Percentiles rank a stretch among this genome's conserved stretches.
Evolutionary conservation across 2,329 filamentous ascomycete species (phyloP).

Genomic region (Pseudovirgaria hyperparasitica): DNA sequence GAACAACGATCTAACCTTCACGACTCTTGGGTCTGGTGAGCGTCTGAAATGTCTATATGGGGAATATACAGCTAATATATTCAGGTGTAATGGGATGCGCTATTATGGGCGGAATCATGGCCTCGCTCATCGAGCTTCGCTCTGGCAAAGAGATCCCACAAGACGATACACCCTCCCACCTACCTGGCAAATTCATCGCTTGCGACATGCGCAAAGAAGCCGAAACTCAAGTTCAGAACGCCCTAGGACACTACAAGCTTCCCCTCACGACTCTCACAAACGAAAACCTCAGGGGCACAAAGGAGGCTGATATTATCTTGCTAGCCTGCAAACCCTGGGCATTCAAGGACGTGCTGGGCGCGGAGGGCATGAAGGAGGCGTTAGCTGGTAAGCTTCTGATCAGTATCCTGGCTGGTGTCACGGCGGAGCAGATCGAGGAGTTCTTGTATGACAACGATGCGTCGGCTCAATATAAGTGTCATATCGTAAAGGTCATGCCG

Average conservation of each 20-base stretch:
- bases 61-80: slow-evolving; percentile 1
- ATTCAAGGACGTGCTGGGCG: slow-evolving; percentile 54
- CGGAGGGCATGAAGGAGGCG: slow-evolving; percentile 56
- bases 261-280: slow-evolving; percentile 55
- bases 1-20: slow-evolving; percentile 51
- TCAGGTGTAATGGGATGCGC: slow-evolving; percentile 75
- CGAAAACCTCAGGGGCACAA: slow-evolving; percentile 56
- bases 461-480: slow-evolving; percentile 44
- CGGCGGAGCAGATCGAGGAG: slow-evolving; percentile 52
- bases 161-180: slow-evolving; percentile 34
- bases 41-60: too few species aligned
- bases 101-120: slow-evolving; percentile 68
- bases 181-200: slow-evolving; percentile 67
- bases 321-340: slow-evolving; percentile 73
- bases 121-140: slow-evolving; percentile 44
- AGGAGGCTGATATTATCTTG: slow-evolving; percentile 59
- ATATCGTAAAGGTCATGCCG: slow-evolving; percentile 68
- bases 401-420: slow-evolving; percentile 68
- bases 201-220: slow-evolving; percentile 62
- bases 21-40: slow-evolving; percentile 71
- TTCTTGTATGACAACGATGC: slow-evolving; percentile 43
- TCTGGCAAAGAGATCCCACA: slow-evolving; percentile 24
- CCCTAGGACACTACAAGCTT: slow-evolving; percentile 50
- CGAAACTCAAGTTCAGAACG: slow-evolving; percentile 53
- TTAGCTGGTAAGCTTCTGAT: slow-evolving; percentile 70